Evolutionary conservation across 345 rosid species (phyloP).

Genomic region (Sapria himalayana): DNA sequence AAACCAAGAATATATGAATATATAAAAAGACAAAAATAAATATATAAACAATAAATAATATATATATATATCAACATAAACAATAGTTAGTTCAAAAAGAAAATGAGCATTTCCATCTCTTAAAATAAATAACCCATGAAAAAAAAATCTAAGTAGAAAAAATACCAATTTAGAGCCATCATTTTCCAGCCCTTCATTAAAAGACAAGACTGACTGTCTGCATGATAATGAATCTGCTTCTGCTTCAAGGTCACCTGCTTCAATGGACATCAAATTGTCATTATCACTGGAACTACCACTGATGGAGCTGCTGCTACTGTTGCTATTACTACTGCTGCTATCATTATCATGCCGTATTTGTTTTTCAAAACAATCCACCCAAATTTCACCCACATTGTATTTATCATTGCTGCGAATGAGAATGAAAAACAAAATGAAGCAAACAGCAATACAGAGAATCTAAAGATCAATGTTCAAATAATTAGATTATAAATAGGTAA

Average conservation of each 20-base stretch:
- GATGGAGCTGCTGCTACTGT: constrained; percentile 80
- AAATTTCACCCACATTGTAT: constrained; percentile 39
- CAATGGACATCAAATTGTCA: constrained; percentile 45
- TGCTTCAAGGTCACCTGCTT: constrained; percentile 77
- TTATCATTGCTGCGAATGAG: constrained; percentile 51
- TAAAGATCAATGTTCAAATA: neutral
- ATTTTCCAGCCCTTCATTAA: constrained; percentile 43
- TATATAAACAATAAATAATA: no score
- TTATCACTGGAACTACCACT: constrained; percentile 83
- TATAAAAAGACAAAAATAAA: no score
- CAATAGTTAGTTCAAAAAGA: neutral
- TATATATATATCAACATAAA: neutral
- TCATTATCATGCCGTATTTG: constrained; percentile 38
- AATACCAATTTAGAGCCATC: constrained; percentile 58
- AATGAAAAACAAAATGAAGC: constrained; percentile 7
- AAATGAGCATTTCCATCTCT: neutral
- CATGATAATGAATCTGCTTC: constrained; percentile 98
- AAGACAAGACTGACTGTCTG: constrained; percentile 69
- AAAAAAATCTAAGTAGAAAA: constrained; percentile 3
- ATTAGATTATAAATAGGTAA: no score
- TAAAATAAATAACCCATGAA: no score
- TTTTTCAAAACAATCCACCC: constrained; percentile 39
- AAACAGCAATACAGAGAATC: neutral
- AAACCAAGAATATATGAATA: no score
- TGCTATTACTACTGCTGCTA: constrained; percentile 88